Evolutionary conservation across 2,329 filamentous ascomycete genomes (phyloP), one percentile per base, ranked within the genome.

Genomic region (Lachnellula willkommii): DNA sequence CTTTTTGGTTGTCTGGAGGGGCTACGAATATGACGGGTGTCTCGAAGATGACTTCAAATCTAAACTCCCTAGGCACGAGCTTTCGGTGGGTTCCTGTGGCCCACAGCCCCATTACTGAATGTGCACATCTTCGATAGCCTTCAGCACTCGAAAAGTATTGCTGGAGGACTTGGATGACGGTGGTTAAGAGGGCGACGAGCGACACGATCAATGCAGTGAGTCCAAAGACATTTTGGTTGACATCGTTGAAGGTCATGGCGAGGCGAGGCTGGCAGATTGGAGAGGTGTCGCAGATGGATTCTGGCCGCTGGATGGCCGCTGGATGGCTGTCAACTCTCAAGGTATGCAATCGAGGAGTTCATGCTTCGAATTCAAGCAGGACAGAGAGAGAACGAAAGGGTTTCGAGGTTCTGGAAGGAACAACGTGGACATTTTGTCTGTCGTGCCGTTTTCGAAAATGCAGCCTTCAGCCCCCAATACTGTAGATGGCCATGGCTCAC

Each of bases 131-230:
- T 60, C 69, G 61, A 61, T 72, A 72, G 5, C 71, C 71, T 51
- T 72, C 70, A 12, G 71, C 71, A 48, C 69, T 72, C 24, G 69
- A 71, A 51, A 71, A 70, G 48, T 72, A 71, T 50, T 73, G 71
- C 46, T 71, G 68, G 8, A 71, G 59, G 26, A 72, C 64, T 53
- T 72, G 66, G 15, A 69, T 50, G 43, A 66, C 59, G 2, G 67
- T 68, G 2, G 66, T 67, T 22, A 69, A 28, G 8, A 73, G 65
- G 20, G 71, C 70, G 24, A 72, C 65, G 3, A 72, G 59, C 11
- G 71, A 66, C 22, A 72, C 64, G 28, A 70, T 48, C 36, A 73
- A 63, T n/a, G 71, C 71, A 35, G 64, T 60, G 14, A 69, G 55
- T 8, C 61, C 65, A 39, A 69, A 62, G 39, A 65, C 50, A 60